These are phyloP conservation scores for Alternaria brassicicola DNA, from an alignment of 2,329 filamentous ascomycete genomes.

Conservation along the genomic window DNA sequence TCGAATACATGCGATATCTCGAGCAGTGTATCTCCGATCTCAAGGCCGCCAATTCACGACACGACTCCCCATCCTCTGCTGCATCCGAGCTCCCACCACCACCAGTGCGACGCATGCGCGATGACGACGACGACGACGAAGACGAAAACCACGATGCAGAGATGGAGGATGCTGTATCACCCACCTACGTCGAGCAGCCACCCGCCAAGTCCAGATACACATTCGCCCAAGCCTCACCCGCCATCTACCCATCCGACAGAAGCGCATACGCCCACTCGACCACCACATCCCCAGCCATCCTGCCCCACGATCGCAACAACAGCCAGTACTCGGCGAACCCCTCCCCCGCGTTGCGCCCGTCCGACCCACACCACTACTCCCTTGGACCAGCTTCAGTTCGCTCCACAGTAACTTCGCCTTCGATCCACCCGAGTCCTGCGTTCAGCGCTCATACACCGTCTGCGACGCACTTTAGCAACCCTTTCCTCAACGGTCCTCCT, in stretches of 20 bases:
- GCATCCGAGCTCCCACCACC: conserved; percentile 35
- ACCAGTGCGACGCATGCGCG: conserved; percentile 17
- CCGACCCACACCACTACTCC: conserved; percentile 57
- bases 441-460: conserved; percentile 51
- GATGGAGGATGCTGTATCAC: conserved; percentile 47
- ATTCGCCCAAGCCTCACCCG: conserved; percentile 42
- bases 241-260: conserved; percentile 47
- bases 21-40: conserved; percentile 85
- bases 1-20: conserved; percentile 94
- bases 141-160: conserved; percentile 58
- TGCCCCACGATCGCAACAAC: conserved; percentile 48
- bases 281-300: conserved; percentile 49
- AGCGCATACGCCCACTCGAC: conserved; percentile 43
- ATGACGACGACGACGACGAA: conserved; percentile 54
- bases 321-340: conserved; percentile 53
- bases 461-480: conserved; percentile 38
- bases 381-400: conserved; percentile 51
- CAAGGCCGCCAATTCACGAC: conserved; percentile 56
- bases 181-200: conserved; percentile 26
- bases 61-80: conserved; percentile 32
- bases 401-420: conserved; percentile 44
- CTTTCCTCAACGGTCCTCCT: conserved; percentile 35
- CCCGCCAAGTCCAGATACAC: conserved; percentile 26
- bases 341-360: conserved; percentile 47
- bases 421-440: conserved; percentile 45